Conservation (phyloP, 2,329 filamentous ascomycete species). For the Colletotrichum sp. region DNA sequence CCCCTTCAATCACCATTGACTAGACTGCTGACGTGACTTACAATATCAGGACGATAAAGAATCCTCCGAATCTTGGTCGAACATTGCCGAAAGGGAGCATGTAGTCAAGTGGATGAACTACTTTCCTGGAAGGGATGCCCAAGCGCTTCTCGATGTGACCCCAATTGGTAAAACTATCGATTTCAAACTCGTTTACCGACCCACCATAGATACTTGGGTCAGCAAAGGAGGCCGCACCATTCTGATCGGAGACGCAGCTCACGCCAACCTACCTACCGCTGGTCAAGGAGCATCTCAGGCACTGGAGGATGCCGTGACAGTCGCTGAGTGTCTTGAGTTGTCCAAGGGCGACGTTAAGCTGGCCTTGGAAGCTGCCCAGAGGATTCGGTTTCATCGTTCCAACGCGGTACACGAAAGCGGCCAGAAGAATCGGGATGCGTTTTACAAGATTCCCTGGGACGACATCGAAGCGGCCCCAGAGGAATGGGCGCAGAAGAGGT, state of each 20-base stretch:
- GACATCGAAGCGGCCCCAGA: background rate
- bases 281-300: background rate
- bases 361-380: conserved; percentile 48
- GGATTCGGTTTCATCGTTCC: conserved; percentile 48
- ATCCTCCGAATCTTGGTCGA: background rate
- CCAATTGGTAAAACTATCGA: background rate
- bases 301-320: background rate
- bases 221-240: background rate
- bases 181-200: background rate
- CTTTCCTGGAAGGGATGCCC: conserved; percentile 60
- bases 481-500: background rate
- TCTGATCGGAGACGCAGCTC: background rate
- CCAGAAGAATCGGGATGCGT: background rate
- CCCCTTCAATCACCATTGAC: background rate
- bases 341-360: conserved; percentile 34
- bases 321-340: background rate
- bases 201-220: background rate
- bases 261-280: background rate
- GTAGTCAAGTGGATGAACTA: conserved; percentile 57
- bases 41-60: background rate
- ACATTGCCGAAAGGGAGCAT: conserved; percentile 35
- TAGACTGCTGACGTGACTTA: background rate
- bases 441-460: background rate
- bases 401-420: conserved; percentile 11
- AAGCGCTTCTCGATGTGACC: conserved; percentile 27